phyloP scores from a whole-genome alignment of 2,329 filamentous ascomycete species.

The Cadophora luteo-olivacea region DNA sequence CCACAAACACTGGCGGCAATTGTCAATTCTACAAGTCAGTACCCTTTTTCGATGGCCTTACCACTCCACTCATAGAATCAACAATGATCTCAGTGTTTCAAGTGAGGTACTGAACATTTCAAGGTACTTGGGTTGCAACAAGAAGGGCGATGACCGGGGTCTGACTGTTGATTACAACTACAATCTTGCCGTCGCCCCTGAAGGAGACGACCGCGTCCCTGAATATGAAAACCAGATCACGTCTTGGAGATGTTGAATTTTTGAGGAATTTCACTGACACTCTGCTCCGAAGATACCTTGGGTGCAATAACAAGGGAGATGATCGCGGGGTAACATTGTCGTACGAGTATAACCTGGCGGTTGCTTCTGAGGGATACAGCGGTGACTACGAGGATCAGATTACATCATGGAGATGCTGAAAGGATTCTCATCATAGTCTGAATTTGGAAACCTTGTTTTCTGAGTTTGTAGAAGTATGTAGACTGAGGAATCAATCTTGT shows the following conservation, averaged over 20 bases:
- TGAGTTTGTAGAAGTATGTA: too few species aligned
- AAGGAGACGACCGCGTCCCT: not conserved
- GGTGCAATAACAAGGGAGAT: constrained; percentile 5
- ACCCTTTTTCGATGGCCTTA: not conserved
- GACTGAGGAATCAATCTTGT: too few species aligned
- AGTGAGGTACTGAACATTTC: not conserved
- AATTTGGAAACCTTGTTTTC: too few species aligned
- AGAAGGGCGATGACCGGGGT: constrained; percentile 3
- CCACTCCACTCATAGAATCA: too few species aligned
- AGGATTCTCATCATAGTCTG: not conserved
- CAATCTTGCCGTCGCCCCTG: not conserved
- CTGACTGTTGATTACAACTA: constrained; percentile 5
- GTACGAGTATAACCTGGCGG: constrained; percentile 4
- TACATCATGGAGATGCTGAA: constrained; percentile 3
- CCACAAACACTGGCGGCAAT: constrained; percentile 1
- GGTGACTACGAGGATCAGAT: not conserved
- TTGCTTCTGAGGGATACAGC: not conserved
- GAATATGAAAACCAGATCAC: constrained; percentile 4
- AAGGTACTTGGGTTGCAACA: constrained; percentile 5
- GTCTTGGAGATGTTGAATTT: not conserved
- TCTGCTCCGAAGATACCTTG: not conserved
- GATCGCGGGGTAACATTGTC: not conserved
- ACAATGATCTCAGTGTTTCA: not conserved
- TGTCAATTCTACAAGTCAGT: constrained; percentile 12
- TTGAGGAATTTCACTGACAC: not conserved